Evolutionary conservation across 345 rosid genomes (phyloP).

Genomic region (Anastatica hierochuntica): DNA sequence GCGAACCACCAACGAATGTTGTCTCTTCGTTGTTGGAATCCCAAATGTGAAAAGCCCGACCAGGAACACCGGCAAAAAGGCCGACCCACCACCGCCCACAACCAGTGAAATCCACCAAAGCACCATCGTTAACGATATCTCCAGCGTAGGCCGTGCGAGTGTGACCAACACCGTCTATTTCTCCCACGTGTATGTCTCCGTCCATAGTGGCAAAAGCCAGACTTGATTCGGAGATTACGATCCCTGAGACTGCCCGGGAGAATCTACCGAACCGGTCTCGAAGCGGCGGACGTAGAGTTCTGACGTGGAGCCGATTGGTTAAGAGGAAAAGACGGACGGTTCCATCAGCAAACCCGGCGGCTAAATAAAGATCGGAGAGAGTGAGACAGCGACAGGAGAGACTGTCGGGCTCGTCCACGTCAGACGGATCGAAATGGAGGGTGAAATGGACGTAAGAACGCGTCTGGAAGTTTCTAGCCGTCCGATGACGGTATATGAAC

Average conservation of each 20-base stretch:
- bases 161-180: constrained; percentile 17
- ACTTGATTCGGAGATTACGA: constrained; percentile 33
- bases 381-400: constrained; percentile 66
- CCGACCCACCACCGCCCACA: constrained; percentile 86
- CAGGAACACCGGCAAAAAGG: constrained; percentile 68
- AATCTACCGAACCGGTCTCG: constrained; percentile 59
- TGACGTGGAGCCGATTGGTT: constrained; percentile 39
- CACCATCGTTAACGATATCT: constrained; percentile 56
- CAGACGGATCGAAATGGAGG: constrained; percentile 54
- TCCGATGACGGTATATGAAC: constrained; percentile 52
- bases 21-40: constrained; percentile 39
- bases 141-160: constrained; percentile 52
- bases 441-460: constrained; percentile 30
- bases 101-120: constrained; percentile 70
- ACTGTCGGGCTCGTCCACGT: constrained; percentile 45
- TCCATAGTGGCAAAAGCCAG: constrained; percentile 62
- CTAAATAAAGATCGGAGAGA: constrained; percentile 67
- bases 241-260: constrained; percentile 73
- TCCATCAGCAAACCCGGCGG: constrained; percentile 82
- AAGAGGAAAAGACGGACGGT: constrained; percentile 68
- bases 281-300: constrained; percentile 51
- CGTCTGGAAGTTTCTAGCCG: constrained; percentile 48
- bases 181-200: constrained; percentile 74
- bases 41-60: constrained; percentile 77
- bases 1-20: constrained; percentile 39